These are phyloP conservation scores for Ceratocystis huliohia DNA, from an alignment of 2,329 filamentous ascomycete species.

Conservation along the genomic window DNA sequence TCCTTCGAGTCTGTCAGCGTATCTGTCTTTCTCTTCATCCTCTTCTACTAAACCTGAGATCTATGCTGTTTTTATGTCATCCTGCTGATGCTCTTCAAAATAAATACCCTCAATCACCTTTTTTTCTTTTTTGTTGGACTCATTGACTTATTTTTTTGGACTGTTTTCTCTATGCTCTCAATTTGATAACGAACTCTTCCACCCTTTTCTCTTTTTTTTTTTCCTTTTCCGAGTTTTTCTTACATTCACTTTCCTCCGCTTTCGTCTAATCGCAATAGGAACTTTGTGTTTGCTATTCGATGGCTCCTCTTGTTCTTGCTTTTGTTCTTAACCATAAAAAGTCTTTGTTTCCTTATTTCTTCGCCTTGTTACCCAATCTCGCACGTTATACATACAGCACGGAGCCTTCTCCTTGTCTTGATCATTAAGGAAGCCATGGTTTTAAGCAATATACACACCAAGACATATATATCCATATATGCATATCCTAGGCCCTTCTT, in stretches of 20 bases:
- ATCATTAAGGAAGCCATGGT: too few relatives aligned
- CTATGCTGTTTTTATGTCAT: slow-evolving; percentile 12
- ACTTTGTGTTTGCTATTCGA: not conserved
- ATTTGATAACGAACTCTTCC: slow-evolving; percentile 4
- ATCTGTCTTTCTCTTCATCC: not conserved
- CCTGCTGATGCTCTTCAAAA: not conserved
- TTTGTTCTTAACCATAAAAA: not conserved
- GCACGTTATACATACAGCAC: not conserved
- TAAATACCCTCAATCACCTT: slow-evolving; percentile 9
- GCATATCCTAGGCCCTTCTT: too few relatives aligned
- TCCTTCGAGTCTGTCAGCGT: too few relatives aligned
- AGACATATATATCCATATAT: too few relatives aligned
- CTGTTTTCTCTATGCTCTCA: not conserved
- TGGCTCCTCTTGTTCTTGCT: not conserved
- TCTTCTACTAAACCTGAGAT: not conserved
- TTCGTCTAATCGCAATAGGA: not conserved
- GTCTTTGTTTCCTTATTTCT: not conserved
- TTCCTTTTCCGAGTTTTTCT: not conserved
- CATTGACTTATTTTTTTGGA: slow-evolving; percentile 1
- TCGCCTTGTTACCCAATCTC: not conserved
- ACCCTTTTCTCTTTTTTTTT: not conserved
- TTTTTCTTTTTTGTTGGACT: slow-evolving; percentile 5
- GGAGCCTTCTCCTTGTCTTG: not conserved
- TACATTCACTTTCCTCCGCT: not conserved
- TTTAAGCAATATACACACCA: too few relatives aligned